Base-by-base conservation (phyloP, 1,284 basidiomycete genomes). In the Cutaneotrichosporon sp. region DNA sequence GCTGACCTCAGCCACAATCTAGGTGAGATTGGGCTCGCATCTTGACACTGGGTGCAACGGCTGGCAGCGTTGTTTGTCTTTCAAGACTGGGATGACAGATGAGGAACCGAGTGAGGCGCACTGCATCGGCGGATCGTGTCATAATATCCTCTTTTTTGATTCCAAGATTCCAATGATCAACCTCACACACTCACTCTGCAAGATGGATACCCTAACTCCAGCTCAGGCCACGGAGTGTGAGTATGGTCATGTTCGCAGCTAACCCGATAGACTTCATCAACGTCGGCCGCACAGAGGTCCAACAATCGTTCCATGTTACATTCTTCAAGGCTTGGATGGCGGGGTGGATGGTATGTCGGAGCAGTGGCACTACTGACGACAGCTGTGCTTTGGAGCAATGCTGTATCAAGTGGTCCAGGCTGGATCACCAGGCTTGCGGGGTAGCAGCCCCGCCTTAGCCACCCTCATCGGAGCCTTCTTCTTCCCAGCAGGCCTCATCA, bases 241-340 rank as follows among this genome's bases (percentile, higher is more conserved):
- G 58, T 58, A n/a, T 11, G 11, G 7, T n/a, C 22, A 16, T 5
- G 26, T 38, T 11, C 10, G 8, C 21, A 6, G 22, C 30, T 32
- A 21, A 56, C 13, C 13, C 22, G 22, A 9, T 62, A 73, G 72
- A 63, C 4, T 62, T 73, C 50, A 47, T 70, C 51, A 64, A 62
- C 42, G 47, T 63, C n/a, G 72, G 70, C 34, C 66, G 60, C 40
- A 65, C 60, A 31, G 70, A 73, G 58, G 68, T 64, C 8, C 46
- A 62, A 18, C 70, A 71, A 53, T 49, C 66, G 5, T 72, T 69
- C 60, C 47, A 67, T 31, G 46, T 67, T 26, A 69, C 69, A 16
- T 72, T 73, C 60, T 68, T 67, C 64, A 73, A 73, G 56, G 65
- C 69, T 1, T 72, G 67, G 66, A 70, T 72, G 70, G 69, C 70